These are phyloP conservation scores for Fusarium sororula DNA, from an alignment of 2,329 filamentous ascomycete genomes.

Conservation along the genomic window DNA sequence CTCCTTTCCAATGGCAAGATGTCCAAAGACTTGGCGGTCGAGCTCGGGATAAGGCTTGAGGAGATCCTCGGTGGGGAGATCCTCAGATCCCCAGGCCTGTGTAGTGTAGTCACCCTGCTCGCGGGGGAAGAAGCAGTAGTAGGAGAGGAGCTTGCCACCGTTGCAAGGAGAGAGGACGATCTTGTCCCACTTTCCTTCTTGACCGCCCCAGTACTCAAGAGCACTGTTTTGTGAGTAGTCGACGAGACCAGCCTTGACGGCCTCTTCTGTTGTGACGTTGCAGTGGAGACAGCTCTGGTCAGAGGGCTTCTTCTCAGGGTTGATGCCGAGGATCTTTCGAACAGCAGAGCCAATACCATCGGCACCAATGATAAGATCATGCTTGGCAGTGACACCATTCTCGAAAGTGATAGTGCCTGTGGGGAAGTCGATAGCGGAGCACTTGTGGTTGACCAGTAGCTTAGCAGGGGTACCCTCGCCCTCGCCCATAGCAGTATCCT, in stretches of 20 bases:
- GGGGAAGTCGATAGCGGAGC: slow-evolving; percentile 61
- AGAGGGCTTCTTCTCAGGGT: slow-evolving; percentile 66
- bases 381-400: slow-evolving; percentile 58
- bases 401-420: slow-evolving; percentile 61
- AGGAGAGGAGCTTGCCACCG: slow-evolving; percentile 70
- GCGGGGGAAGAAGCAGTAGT: slow-evolving; percentile 75
- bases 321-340: slow-evolving; percentile 69
- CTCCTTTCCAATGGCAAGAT: slow-evolving; percentile 68
- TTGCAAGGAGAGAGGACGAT: slow-evolving; percentile 77
- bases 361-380: slow-evolving; percentile 70
- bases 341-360: slow-evolving; percentile 75
- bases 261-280: slow-evolving; percentile 70
- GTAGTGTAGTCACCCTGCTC: slow-evolving; percentile 60
- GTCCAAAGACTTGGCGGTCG: slow-evolving; percentile 64
- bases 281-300: slow-evolving; percentile 71
- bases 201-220: slow-evolving; percentile 76
- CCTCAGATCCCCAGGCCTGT: slow-evolving; percentile 67
- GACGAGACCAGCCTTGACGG: slow-evolving; percentile 65
- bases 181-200: slow-evolving; percentile 71
- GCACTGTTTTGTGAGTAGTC: slow-evolving; percentile 70
- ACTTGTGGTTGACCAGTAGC: slow-evolving; percentile 66
- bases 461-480: slow-evolving; percentile 64
- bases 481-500: slow-evolving; percentile 64
- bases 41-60: slow-evolving; percentile 68
- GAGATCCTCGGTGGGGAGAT: slow-evolving; percentile 64